Conservation (phyloP, 176 grass and related monocot species). For the Poa pratensis region DNA sequence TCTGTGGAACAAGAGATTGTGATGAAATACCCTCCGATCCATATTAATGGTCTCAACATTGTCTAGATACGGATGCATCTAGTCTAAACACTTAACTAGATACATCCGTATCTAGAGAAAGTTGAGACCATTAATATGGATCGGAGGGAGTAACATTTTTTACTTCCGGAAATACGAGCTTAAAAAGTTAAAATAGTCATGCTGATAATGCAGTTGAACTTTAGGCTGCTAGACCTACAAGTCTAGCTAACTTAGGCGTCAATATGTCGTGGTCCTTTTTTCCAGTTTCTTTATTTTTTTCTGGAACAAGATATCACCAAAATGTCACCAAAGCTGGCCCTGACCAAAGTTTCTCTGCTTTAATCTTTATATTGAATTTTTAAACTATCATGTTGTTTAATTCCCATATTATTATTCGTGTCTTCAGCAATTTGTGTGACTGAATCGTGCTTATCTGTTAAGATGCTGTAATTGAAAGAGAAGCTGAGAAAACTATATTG, state of each 20-base stretch:
- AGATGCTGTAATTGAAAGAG: not conserved
- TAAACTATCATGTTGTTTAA: constrained; percentile 3
- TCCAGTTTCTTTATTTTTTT: not conserved
- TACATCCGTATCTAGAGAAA: too few species aligned
- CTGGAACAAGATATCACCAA: not conserved
- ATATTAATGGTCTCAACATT: too few species aligned
- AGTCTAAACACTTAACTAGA: too few species aligned
- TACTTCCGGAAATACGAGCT: not conserved
- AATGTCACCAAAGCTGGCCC: not conserved
- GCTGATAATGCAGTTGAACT: not conserved
- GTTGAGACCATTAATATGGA: too few species aligned
- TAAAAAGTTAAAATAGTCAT: not conserved
- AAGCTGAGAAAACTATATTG: constrained; percentile 16
- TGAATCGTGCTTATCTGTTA: not conserved
- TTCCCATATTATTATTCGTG: not conserved
- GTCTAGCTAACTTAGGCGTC: constrained; percentile 5
- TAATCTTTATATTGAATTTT: not conserved
- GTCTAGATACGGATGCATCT: too few species aligned
- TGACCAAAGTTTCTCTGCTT: not conserved
- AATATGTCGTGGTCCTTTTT: not conserved
- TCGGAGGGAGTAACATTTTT: too few species aligned
- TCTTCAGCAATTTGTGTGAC: constrained; percentile 4
- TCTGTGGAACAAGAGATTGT: not conserved
- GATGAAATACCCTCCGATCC: too few species aligned
- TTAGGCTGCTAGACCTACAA: not conserved